phyloP scores from a whole-genome alignment of 345 rosid genomes.

The Mallotus nudiflorus region DNA sequence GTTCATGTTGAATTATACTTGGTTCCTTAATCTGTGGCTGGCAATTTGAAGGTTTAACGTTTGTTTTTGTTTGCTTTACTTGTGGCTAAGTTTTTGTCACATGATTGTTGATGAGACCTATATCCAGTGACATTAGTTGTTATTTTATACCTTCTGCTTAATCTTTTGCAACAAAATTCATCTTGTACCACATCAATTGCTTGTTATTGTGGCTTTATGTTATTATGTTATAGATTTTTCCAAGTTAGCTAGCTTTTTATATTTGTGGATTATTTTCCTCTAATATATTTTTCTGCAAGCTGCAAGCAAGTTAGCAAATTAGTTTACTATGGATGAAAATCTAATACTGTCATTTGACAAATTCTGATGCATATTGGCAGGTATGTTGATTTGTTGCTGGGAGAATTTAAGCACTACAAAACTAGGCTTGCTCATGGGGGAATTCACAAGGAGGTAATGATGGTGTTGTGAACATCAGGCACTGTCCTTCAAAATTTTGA shows the following conservation, averaged over 20 bases:
- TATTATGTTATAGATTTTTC: neutral
- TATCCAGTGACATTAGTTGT: constrained; percentile 1
- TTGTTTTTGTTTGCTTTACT: neutral
- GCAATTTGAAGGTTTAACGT: neutral
- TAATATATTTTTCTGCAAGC: neutral
- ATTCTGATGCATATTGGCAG: constrained; percentile 36
- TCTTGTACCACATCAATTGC: neutral
- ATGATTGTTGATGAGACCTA: neutral
- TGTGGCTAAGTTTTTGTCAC: neutral
- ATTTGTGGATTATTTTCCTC: neutral
- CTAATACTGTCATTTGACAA: neutral
- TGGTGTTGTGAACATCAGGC: neutral
- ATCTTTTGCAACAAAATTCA: neutral
- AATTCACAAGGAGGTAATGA: constrained; percentile 77
- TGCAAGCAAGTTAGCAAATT: neutral
- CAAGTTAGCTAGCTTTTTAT: neutral
- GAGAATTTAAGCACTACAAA: constrained; percentile 92
- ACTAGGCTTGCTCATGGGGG: constrained; percentile 95
- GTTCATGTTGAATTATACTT: neutral
- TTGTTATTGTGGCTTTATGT: neutral
- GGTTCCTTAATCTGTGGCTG: neutral
- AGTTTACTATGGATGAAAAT: neutral
- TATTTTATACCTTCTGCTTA: neutral
- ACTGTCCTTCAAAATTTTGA: neutral
- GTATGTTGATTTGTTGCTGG: constrained; percentile 94